Base-by-base conservation (phyloP, 2,329 filamentous ascomycete species). In the Curvularia spicifera region DNA sequence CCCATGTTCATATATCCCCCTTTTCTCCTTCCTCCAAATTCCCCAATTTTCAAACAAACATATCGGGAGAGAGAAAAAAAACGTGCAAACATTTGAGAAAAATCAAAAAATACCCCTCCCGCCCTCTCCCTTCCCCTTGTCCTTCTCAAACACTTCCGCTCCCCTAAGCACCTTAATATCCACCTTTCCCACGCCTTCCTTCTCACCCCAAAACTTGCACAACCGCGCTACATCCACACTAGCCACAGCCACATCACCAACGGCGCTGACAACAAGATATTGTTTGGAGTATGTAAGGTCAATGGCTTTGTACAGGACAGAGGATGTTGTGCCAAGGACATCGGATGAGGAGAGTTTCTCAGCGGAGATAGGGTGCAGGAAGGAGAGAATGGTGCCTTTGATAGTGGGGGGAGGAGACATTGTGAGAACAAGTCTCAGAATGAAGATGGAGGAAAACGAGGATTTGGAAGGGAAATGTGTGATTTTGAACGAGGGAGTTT, bases 181-280 rank as follows among this genome's bases (percentile, higher is more conserved):
- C 12, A 22, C 35, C 6, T 44, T 22, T 13, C 20, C 20, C n/a
- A 45, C 42, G 7, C 18, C 45, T 0, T 44, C 7, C 24, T 49
- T 37, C 12, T 29, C 18, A 4, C 22, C 15, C 33, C 43, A 39
- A 8, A 56, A 46, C 6, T 63, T 66, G 9, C 57, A 40, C 12
- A 72, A 54, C 4, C 53, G 54, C 39, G 61, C 60, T 20, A 71
- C 44, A 20, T 66, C 59, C 8, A 70, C 51, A 1, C 46, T 29
- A 12, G 61, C 50, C 18, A 18, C 18, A 18, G 18, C 1, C 1
- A 75, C 49, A 53, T 75, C 65, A 3, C 64, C 57, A 1, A 71
- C 46, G n/a, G 66, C 61, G 51, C 69, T 69, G 4, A 76, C 43
- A 15, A 68, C n/a, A 48, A 75, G 61, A 39, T 67, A 52, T 40